Evolutionary conservation across 139 green algal species (phyloP).

Genomic region (Volvox africanus): DNA sequence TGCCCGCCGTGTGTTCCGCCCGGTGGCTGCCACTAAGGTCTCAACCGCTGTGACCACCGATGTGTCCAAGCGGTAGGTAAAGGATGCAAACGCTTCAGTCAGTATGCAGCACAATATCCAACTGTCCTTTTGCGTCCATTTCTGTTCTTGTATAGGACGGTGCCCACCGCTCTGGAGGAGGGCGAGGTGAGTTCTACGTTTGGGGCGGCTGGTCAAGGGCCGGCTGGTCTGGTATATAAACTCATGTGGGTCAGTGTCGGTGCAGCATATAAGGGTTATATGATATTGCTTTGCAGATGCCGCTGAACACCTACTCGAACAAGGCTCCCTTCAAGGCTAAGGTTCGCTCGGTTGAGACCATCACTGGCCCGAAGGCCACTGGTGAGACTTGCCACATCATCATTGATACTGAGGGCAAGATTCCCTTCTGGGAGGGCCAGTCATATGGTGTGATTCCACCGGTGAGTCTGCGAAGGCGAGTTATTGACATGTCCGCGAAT

Average conservation of each 20-base stretch:
- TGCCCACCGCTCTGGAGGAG: constrained; percentile 73
- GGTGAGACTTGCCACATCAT: constrained; percentile 98
- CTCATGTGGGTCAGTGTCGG: neutral
- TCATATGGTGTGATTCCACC: constrained; percentile 98
- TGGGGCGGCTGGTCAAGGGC: neutral
- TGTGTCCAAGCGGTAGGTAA: constrained; percentile 43
- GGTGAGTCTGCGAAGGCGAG: constrained; percentile 40
- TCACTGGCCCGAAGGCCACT: constrained; percentile 96
- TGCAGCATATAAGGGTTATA: neutral
- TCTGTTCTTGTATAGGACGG: constrained; percentile 2
- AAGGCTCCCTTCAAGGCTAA: constrained; percentile 94
- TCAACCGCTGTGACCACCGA: constrained; percentile 39
- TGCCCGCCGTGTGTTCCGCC: constrained; percentile 45
- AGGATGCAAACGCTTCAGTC: neutral
- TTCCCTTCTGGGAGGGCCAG: constrained; percentile 99
- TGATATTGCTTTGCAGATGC: constrained; percentile 63
- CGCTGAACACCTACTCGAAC: constrained; percentile 94
- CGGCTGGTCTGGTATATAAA: too few relatives aligned
- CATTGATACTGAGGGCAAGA: constrained; percentile 94
- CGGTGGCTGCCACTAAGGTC: constrained; percentile 33
- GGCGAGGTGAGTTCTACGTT: constrained; percentile 41
- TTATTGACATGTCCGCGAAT: neutral
- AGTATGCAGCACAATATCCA: neutral
- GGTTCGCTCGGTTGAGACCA: constrained; percentile 93
- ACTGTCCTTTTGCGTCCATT: neutral